Conservation (phyloP, 768 basidiomycete species). For the Hygrophorus pudorinus region DNA sequence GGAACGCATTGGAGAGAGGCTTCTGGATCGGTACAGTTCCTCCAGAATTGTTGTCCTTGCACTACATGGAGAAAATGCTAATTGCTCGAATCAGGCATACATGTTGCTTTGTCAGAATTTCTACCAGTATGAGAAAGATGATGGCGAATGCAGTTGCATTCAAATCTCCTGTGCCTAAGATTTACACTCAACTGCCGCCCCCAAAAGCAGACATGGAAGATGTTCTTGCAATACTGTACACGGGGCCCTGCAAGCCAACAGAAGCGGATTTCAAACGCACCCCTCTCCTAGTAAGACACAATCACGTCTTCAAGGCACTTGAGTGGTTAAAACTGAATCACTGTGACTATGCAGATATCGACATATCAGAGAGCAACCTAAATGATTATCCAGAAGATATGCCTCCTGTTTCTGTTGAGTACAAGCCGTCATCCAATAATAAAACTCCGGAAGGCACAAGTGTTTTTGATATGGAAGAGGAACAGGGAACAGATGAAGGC, state of each 20-base stretch:
- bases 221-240: too few relatives aligned
- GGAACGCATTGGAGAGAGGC: constrained; percentile 20
- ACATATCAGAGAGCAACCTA: constrained; percentile 16
- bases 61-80: constrained; percentile 18
- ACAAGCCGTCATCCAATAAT: constrained; percentile 10
- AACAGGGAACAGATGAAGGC: too few relatives aligned
- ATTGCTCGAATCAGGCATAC: constrained; percentile 18
- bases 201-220: too few relatives aligned
- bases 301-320: constrained; percentile 17
- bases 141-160: constrained; percentile 22
- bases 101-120: constrained; percentile 18
- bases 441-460: constrained; percentile 11
- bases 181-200: too few relatives aligned
- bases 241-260: too few relatives aligned
- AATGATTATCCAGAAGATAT: constrained; percentile 13
- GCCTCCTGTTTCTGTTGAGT: constrained; percentile 16
- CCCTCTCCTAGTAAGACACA: constrained; percentile 19
- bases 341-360: too few relatives aligned
- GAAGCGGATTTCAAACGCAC: too few relatives aligned
- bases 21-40: constrained; percentile 28
- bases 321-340: constrained; percentile 27
- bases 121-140: constrained; percentile 22
- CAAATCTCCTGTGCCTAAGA: constrained; percentile 15
- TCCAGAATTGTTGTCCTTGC: constrained; percentile 14
- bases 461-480: constrained; percentile 2